phyloP scores from a whole-genome alignment of 805 yeast species.

The Candida vaughaniae region DNA sequence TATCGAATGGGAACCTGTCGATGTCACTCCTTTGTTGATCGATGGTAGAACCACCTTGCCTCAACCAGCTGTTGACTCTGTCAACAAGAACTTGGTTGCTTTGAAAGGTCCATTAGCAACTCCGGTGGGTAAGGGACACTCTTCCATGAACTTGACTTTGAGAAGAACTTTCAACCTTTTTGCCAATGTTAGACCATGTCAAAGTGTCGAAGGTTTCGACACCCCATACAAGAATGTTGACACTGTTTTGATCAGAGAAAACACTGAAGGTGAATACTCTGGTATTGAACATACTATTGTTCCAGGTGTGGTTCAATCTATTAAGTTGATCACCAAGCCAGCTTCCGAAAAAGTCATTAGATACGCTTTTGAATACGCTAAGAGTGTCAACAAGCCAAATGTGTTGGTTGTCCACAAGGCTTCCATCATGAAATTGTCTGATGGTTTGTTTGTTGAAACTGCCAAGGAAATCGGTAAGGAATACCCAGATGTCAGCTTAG shows the following conservation, averaged over 20 bases:
- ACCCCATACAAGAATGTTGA: conserved; percentile 90
- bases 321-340: conserved; percentile 92
- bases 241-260: conserved; percentile 95
- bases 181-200: conserved; percentile 97
- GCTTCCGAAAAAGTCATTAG: conserved; percentile 96
- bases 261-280: conserved; percentile 99
- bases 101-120: conserved; percentile 98
- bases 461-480: conserved; percentile 88
- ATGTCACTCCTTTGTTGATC: conserved; percentile 88
- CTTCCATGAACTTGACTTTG: conserved; percentile 93
- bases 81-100: conserved; percentile 91
- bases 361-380: conserved; percentile 96
- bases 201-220: conserved; percentile 87
- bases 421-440: conserved; percentile 96
- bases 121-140: conserved; percentile 98
- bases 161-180: conserved; percentile 95
- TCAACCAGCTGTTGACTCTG: conserved; percentile 85
- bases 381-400: conserved; percentile 80
- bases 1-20: conserved; percentile 95
- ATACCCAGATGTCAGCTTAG: conserved; percentile 85
- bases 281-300: conserved; percentile 98
- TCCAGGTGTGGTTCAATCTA: conserved; percentile 98
- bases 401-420: conserved; percentile 97
- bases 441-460: conserved; percentile 91
- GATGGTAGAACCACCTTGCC: conserved; percentile 95